A percentile compares a stretch with the other conserved stretches of the same genome.
These are phyloP conservation scores for Erythrobasidium hasegawianum DNA, from an alignment of 1,284 basidiomycete genomes.

Conservation along the genomic window DNA sequence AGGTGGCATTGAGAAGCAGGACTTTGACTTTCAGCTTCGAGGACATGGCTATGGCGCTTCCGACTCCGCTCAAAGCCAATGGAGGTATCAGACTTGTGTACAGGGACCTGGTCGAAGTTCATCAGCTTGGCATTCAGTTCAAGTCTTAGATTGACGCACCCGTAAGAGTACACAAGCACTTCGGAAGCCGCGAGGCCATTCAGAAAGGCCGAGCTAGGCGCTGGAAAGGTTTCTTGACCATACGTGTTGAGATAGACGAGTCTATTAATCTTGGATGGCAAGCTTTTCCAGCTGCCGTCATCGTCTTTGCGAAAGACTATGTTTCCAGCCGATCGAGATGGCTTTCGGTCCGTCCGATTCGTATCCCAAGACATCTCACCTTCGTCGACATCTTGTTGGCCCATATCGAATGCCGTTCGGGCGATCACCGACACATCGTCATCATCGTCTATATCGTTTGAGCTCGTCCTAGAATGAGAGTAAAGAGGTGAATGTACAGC, in stretches of 20 bases:
- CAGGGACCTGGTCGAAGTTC: constrained; percentile 38
- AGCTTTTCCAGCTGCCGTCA: constrained; percentile 50
- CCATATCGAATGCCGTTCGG: constrained; percentile 21
- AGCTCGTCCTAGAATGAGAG: neutral
- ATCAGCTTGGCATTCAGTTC: no score
- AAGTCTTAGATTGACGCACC: neutral
- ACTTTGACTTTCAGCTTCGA: constrained; percentile 71
- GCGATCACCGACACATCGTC: constrained; percentile 20
- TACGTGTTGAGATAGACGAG: constrained; percentile 92
- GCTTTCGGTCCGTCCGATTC: neutral
- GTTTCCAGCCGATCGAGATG: constrained; percentile 51
- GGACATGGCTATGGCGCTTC: constrained; percentile 71
- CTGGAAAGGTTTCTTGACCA: constrained; percentile 56
- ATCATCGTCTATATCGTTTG: constrained; percentile 22
- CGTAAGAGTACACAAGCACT: constrained; percentile 79
- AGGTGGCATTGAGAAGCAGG: constrained; percentile 76
- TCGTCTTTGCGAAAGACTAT: constrained; percentile 62
- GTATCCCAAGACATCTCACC: constrained; percentile 33
- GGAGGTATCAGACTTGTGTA: constrained; percentile 70
- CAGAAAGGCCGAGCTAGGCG: constrained; percentile 55
- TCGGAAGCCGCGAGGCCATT: constrained; percentile 62
- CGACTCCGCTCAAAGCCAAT: constrained; percentile 77
- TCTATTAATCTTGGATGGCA: constrained; percentile 52
- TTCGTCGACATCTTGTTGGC: constrained; percentile 20
- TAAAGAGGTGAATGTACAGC: neutral